A percentile compares a stretch with the other conserved stretches of the same genome.
These are phyloP conservation scores for Podospora pseudocomata DNA, from an alignment of 495 filamentous ascomycete species.

Conservation along the genomic window DNA sequence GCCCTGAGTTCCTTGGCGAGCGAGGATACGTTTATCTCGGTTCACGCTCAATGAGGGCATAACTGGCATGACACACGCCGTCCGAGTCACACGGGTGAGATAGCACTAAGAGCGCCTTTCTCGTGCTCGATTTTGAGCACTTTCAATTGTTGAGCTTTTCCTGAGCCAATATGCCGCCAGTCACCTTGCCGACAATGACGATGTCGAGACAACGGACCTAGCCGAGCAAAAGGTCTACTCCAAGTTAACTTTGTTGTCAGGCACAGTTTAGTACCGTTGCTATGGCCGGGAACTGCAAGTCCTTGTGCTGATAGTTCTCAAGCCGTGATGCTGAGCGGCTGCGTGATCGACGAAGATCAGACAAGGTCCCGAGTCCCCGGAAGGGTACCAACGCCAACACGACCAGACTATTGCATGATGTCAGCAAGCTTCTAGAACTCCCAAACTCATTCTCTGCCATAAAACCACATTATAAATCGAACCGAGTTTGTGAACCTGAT, in stretches of 20 bases:
- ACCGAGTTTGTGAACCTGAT: background rate
- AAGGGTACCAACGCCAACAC: background rate
- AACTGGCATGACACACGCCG: too few species aligned
- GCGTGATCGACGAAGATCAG: constrained; percentile 25
- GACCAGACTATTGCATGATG: background rate
- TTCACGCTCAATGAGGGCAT: too few species aligned
- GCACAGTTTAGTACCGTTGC: background rate
- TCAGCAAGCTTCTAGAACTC: background rate
- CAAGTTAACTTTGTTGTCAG: background rate
- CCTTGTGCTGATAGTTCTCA: background rate
- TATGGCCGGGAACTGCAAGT: background rate
- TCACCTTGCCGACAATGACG: background rate
- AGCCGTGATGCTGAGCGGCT: background rate
- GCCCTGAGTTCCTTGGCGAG: too few species aligned
- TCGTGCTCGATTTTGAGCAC: too few species aligned
- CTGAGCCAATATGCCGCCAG: background rate
- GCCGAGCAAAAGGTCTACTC: background rate
- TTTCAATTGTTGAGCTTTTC: background rate
- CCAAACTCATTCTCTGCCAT: background rate
- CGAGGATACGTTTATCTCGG: too few species aligned
- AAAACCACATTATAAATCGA: background rate
- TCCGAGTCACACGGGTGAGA: too few species aligned
- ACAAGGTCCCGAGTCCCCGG: constrained; percentile 12
- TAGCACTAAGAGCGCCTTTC: too few species aligned
- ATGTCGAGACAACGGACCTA: background rate